Evolutionary conservation across 1,284 basidiomycete species (phyloP).

Genomic region (Omphalotus olearius): DNA sequence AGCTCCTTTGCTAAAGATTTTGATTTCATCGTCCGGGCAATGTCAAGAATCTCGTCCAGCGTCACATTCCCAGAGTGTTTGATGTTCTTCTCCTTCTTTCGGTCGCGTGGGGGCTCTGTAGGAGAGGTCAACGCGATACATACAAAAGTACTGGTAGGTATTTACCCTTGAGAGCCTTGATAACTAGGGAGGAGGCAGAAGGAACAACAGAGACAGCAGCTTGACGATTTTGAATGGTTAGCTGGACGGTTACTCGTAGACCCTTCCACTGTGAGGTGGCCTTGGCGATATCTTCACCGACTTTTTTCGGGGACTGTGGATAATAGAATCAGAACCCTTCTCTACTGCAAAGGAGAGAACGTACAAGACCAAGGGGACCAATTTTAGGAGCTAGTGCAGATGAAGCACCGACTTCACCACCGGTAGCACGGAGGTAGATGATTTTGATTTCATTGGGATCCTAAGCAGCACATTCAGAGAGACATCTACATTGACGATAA

Average conservation of each 20-base stretch:
- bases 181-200: slow-evolving; percentile 96
- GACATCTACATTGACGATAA: not conserved
- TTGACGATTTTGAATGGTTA: slow-evolving; percentile 99
- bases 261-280: slow-evolving; percentile 99
- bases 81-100: slow-evolving; percentile 99
- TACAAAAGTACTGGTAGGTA: not conserved
- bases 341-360: slow-evolving; percentile 28
- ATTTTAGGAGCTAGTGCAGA: slow-evolving; percentile 99
- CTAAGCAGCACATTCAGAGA: slow-evolving; percentile 33
- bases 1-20: slow-evolving; percentile 95
- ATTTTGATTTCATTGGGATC: slow-evolving; percentile 96
- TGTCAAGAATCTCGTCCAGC: slow-evolving; percentile 93
- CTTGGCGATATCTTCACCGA: slow-evolving; percentile 99
- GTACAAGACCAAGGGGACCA: slow-evolving; percentile 98
- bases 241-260: slow-evolving; percentile 97
- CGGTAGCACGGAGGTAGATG: slow-evolving; percentile 98
- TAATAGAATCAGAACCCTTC: slow-evolving; percentile 9
- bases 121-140: slow-evolving; percentile 9
- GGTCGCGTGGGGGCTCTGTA: slow-evolving; percentile 94
- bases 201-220: slow-evolving; percentile 96
- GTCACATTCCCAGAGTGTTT: slow-evolving; percentile 96
- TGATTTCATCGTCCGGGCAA: slow-evolving; percentile 93
- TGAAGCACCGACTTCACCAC: slow-evolving; percentile 99
- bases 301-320: slow-evolving; percentile 96
- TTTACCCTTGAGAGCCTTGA: slow-evolving; percentile 94